Conservation (phyloP, 2,329 filamentous ascomycete genomes). For the Cordyceps fumosorosea region DNA sequence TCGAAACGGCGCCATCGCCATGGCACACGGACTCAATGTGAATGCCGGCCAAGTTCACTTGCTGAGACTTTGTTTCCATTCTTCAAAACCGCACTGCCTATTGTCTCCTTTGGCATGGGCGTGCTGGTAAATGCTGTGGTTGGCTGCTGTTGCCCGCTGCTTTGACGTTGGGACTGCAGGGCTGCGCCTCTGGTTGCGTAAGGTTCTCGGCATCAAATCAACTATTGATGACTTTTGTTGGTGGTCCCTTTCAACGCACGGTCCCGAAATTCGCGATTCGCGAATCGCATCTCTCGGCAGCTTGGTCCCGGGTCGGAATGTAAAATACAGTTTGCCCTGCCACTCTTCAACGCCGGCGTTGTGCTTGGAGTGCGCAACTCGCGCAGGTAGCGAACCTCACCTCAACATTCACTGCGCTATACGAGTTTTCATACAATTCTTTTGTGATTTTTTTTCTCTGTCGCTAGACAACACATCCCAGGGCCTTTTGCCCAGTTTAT, state of each 20-base stretch:
- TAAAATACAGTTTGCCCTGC: conserved; percentile 7
- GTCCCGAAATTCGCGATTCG: conserved; percentile 6
- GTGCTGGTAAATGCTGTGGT: background rate
- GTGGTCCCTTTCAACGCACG: background rate
- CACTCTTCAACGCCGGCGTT: conserved; percentile 7
- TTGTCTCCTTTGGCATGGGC: background rate
- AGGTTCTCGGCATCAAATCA: background rate
- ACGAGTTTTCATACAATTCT: background rate
- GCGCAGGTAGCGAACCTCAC: too few relatives aligned
- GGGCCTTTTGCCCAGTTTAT: conserved; percentile 3
- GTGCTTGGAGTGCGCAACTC: background rate
- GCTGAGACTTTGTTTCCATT: too few relatives aligned
- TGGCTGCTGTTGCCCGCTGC: conserved; percentile 7
- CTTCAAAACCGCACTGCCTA: too few relatives aligned
- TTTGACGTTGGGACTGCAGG: conserved; percentile 9
- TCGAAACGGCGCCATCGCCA: too few relatives aligned
- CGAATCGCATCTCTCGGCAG: conserved; percentile 11
- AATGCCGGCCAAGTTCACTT: too few relatives aligned
- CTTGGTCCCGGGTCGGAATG: background rate
- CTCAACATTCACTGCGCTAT: too few relatives aligned
- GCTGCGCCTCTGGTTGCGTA: conserved; percentile 5
- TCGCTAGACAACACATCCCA: background rate
- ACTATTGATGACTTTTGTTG: background rate
- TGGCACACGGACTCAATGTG: too few relatives aligned
- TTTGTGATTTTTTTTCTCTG: background rate